Conservation (phyloP, 2,329 filamentous ascomycete genomes). For the Penicillium sp. region DNA sequence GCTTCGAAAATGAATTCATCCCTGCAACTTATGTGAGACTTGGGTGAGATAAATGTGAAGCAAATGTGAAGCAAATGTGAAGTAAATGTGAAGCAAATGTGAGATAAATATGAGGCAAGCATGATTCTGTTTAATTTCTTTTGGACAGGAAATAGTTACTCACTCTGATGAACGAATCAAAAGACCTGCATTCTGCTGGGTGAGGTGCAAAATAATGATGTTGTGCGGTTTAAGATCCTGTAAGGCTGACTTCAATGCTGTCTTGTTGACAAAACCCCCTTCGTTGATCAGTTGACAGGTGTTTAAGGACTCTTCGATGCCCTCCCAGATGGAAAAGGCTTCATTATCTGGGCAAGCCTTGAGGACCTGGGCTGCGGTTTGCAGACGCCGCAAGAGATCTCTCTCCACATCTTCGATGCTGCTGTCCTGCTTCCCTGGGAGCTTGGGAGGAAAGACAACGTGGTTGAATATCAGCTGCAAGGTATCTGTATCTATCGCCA, state of each 20-base stretch:
- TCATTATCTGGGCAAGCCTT: slow-evolving; percentile 14
- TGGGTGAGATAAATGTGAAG: too few species aligned
- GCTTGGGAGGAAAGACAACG: background rate
- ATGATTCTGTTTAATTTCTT: too few species aligned
- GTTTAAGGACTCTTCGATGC: slow-evolving; percentile 11
- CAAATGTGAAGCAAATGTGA: too few species aligned
- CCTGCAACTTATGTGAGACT: background rate
- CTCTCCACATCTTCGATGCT: slow-evolving; percentile 19
- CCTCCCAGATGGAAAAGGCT: slow-evolving; percentile 7
- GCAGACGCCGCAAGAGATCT: slow-evolving; percentile 28
- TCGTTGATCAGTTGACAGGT: slow-evolving; percentile 17
- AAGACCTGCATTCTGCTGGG: slow-evolving; percentile 49
- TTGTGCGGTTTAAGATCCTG: slow-evolving; percentile 23
- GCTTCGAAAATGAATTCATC: slow-evolving; percentile 51
- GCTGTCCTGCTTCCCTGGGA: background rate
- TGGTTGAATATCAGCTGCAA: background rate
- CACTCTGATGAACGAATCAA: slow-evolving; percentile 33
- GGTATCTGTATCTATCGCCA: background rate
- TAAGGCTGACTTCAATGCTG: slow-evolving; percentile 26
- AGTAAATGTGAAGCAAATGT: too few species aligned
- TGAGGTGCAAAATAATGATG: slow-evolving; percentile 43
- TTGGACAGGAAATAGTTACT: background rate
- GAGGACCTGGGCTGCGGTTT: slow-evolving; percentile 21
- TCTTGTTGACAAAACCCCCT: slow-evolving; percentile 17
- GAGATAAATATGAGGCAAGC: too few species aligned